Base-by-base conservation (phyloP, 106 monocot species). In the Dactylorhiza incarnata region DNA sequence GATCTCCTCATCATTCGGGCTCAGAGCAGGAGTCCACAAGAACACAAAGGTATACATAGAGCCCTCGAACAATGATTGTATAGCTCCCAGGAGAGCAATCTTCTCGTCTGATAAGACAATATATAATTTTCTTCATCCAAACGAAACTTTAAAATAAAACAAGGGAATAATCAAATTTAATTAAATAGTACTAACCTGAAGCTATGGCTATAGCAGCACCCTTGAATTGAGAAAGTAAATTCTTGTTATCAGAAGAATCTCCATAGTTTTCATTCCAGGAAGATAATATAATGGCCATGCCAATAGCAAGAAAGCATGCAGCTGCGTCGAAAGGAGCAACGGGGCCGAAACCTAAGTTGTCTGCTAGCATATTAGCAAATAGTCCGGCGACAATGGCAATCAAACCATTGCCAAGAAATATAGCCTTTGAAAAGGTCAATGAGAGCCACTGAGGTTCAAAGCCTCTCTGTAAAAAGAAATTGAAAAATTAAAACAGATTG, bases 31-130 rank as follows among this genome's bases (percentile, higher is more conserved):
- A 53, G 97, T 94, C 94, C 94, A 97, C 76, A 97, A 73, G 83
- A 94, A 97, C 22, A 94, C 97, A 87, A 97, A 94, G 17, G 94
- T 94, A 26, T 94, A 99, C 97, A 94, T 99, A 46, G 97, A 99
- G 2, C 94, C 94, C 80, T 99, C 97, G 71, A 99, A 94, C 9
- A 99, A 75, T 71, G 97, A 99, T 56, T 99, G 97, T 83, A 99
- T 99, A 24, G 97, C 97, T 62, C 97, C 97, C 71, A 99, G 83
- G 54, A 99, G 82, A 74, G 94, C 97, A 82, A 99, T 94, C 73
- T 99, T 99, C 78, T 94, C 97, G 85, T 99, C 97, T 99, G 37
- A 45, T 71, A 47, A 51, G 52, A 58, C 68, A 45, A 65, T 0
- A 37, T 37, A 37, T 6, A 61, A 45, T 66, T 23, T 65, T 25